These are phyloP conservation scores for Clarkia xantiana DNA, from an alignment of 345 rosid species.

Conservation along the genomic window DNA sequence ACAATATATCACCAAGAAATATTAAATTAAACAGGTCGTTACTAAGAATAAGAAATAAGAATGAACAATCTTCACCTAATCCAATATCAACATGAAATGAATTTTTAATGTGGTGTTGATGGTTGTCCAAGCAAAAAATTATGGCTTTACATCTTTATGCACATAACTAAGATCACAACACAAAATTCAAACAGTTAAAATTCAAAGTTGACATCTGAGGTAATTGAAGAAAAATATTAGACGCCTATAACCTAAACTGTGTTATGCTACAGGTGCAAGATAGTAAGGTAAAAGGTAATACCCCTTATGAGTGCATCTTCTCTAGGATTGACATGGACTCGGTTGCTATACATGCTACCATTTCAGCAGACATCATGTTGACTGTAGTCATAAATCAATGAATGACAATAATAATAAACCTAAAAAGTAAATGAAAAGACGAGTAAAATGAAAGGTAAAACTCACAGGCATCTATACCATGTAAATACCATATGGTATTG, in stretches of 20 bases:
- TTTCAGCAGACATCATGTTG: conserved; percentile 80
- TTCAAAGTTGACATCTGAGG: neutral
- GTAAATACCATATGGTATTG: too few species aligned
- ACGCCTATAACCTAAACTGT: neutral
- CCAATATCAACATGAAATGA: conserved; percentile 88
- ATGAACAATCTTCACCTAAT: conserved; percentile 35
- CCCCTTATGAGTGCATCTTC: conserved; percentile 91
- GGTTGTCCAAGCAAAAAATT: conserved; percentile 93
- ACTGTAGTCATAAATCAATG: neutral
- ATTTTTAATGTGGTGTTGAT: conserved; percentile 70
- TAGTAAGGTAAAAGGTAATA: conserved; percentile 18
- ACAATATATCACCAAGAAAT: neutral
- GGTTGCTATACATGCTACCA: conserved; percentile 94
- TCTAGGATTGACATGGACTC: conserved; percentile 89
- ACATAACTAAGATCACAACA: conserved; percentile 49
- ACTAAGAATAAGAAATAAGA: too few species aligned
- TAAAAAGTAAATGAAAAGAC: too few species aligned
- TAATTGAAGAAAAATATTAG: conserved; percentile 5
- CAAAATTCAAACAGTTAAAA: neutral
- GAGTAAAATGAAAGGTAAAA: conserved; percentile 3
- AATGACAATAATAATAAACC: neutral
- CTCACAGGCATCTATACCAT: too few species aligned
- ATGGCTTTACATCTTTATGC: conserved; percentile 96
- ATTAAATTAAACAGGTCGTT: too few species aligned
- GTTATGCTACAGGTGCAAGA: too few species aligned